A percentile compares a stretch with the other conserved stretches of the same genome.
Evolutionary conservation across 225 moss, liverwort and hornwort species (phyloP).

Genomic region (Physcomitrium patens): DNA sequence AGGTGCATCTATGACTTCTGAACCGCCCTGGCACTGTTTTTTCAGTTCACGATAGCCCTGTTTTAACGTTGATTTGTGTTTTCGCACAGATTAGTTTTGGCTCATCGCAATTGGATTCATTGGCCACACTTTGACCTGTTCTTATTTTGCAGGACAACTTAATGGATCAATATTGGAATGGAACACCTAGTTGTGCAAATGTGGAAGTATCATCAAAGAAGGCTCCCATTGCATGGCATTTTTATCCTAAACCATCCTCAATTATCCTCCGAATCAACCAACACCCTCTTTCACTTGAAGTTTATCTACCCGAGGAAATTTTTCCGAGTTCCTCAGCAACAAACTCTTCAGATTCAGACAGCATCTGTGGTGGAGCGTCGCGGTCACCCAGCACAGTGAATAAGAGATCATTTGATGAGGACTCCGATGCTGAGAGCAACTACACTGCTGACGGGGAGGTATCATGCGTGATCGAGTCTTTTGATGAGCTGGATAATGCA

Average conservation of each 20-base stretch:
- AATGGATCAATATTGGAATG: too few relatives aligned
- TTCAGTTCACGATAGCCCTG: too few relatives aligned
- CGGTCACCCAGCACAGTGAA: slow-evolving; percentile 53
- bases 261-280: slow-evolving; percentile 63
- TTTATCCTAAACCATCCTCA: slow-evolving; percentile 22
- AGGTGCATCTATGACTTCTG: too few relatives aligned
- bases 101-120: too few relatives aligned
- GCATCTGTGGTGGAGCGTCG: slow-evolving; percentile 42
- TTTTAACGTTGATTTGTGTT: too few relatives aligned
- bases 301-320: slow-evolving; percentile 55
- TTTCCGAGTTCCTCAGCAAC: slow-evolving; percentile 55
- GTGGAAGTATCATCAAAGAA: too few relatives aligned
- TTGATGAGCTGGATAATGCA: slow-evolving; percentile 59
- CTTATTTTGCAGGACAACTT: too few relatives aligned
- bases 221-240: too few relatives aligned
- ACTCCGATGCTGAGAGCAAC: slow-evolving; percentile 56
- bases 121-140: too few relatives aligned
- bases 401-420: slow-evolving; percentile 46
- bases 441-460: slow-evolving; percentile 36
- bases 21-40: too few relatives aligned
- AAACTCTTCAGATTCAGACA: slow-evolving; percentile 54
- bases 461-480: slow-evolving; percentile 19
- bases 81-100: too few relatives aligned
- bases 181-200: too few relatives aligned
- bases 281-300: slow-evolving; percentile 56